phyloP scores from a whole-genome alignment of 345 rosid genomes.

The Populus davidiana region DNA sequence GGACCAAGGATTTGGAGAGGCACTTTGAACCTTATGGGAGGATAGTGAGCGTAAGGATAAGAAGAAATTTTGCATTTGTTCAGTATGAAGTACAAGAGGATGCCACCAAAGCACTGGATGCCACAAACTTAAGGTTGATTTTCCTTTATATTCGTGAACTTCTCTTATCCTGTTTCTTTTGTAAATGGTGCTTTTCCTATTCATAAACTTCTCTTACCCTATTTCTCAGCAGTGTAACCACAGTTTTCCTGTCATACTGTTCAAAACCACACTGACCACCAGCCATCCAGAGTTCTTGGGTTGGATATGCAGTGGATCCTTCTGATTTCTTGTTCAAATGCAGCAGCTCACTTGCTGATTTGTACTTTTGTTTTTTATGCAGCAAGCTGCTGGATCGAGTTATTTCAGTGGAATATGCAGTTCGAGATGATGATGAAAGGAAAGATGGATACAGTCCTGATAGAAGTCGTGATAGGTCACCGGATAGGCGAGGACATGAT shows the following conservation, averaged over 20 bases:
- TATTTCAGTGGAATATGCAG: constrained; percentile 92
- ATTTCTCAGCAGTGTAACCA: neutral
- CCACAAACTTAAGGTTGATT: constrained; percentile 68
- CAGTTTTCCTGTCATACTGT: neutral
- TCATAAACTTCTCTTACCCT: neutral
- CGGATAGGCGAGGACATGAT: constrained; percentile 57
- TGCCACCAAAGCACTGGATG: constrained; percentile 79
- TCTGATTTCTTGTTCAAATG: neutral
- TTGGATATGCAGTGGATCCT: neutral
- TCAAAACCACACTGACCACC: neutral
- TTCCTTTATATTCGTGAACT: neutral
- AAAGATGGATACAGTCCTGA: constrained; percentile 69
- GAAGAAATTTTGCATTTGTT: constrained; percentile 94
- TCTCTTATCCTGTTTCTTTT: constrained; percentile 4
- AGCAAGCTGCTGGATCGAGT: constrained; percentile 88
- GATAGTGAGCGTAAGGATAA: constrained; percentile 80
- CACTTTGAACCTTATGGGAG: constrained; percentile 94
- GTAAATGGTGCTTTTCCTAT: constrained; percentile 2
- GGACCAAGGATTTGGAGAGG: constrained; percentile 87
- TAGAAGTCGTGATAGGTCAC: constrained; percentile 68
- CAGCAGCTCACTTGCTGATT: neutral
- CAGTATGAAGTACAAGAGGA: constrained; percentile 88
- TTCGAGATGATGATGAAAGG: constrained; percentile 80
- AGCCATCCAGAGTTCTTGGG: neutral
- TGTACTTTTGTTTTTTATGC: constrained; percentile 14